Conservation (phyloP, 1,284 basidiomycete genomes). For the Ceratobasidium sp. region DNA sequence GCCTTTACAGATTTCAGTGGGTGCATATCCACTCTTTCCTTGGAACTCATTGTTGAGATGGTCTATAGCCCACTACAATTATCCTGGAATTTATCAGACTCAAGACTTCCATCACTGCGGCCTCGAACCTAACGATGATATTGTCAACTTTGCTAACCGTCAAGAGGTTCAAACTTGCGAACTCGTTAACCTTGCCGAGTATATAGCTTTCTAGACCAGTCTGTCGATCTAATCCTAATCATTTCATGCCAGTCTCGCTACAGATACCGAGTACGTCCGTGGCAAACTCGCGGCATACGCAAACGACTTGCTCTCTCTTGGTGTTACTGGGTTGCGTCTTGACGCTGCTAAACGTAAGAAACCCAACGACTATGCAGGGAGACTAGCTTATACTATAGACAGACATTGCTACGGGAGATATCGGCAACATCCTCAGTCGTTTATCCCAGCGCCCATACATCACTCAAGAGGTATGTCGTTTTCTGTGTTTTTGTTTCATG, state of each 20-base stretch:
- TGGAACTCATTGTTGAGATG: background rate
- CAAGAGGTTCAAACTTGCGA: conserved; percentile 68
- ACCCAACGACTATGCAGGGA: background rate
- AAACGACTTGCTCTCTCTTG: conserved; percentile 69
- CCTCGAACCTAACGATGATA: conserved; percentile 31
- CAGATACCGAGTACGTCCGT: conserved; percentile 72
- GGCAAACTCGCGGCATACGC: conserved; percentile 63
- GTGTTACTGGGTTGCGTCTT: conserved; percentile 72
- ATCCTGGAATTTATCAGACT: conserved; percentile 34
- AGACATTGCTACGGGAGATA: conserved; percentile 48
- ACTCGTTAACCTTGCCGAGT: conserved; percentile 49
- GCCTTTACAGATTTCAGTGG: conserved; percentile 34
- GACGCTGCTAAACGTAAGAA: conserved; percentile 75
- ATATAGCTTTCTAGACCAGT: background rate
- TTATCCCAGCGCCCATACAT: conserved; percentile 38
- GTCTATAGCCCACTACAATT: conserved; percentile 16
- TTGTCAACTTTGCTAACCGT: conserved; percentile 64
- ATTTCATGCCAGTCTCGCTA: conserved; percentile 58
- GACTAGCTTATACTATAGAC: background rate
- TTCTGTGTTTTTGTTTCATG: background rate
- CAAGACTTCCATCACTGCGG: conserved; percentile 49
- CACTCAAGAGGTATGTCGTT: conserved; percentile 44
- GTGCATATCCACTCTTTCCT: background rate
- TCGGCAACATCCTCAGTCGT: conserved; percentile 46
- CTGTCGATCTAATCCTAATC: background rate